Percentiles rank a stretch among this genome's conserved stretches.
Evolutionary conservation across 257 asterid species (phyloP).

Genomic region (Solanum clarkiae): DNA sequence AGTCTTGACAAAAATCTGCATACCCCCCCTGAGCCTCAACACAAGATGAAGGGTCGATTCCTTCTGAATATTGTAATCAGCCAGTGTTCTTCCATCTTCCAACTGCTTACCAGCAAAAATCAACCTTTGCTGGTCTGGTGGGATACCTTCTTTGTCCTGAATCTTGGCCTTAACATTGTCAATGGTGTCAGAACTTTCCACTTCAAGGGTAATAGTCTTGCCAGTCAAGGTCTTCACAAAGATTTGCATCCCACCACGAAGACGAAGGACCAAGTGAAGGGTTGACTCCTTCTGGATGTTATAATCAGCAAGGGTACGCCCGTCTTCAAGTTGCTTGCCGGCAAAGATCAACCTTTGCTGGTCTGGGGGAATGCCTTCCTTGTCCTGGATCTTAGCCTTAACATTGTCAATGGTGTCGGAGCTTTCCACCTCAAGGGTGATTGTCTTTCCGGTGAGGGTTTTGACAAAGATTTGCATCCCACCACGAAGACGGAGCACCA

Average conservation of each 20-base stretch:
- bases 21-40: background rate
- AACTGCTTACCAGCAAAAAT: background rate
- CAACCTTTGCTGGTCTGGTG: background rate
- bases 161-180: background rate
- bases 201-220: background rate
- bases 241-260: conserved; percentile 23
- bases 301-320: conserved; percentile 21
- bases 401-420: conserved; percentile 36
- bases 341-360: conserved; percentile 22
- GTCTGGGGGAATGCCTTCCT: conserved; percentile 21
- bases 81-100: background rate
- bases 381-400: conserved; percentile 28
- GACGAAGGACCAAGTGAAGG: conserved; percentile 16
- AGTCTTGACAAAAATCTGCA: background rate
- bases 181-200: background rate
- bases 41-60: background rate
- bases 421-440: conserved; percentile 29
- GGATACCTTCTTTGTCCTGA: background rate
- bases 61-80: background rate
- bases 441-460: conserved; percentile 41
- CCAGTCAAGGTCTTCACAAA: conserved; percentile 21
- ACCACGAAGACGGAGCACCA: conserved; percentile 41
- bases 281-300: conserved; percentile 27
- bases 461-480: conserved; percentile 49
- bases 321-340: conserved; percentile 25